These are phyloP conservation scores for Tetracladium maxilliforme DNA, from an alignment of 2,329 filamentous ascomycete species.

Conservation along the genomic window DNA sequence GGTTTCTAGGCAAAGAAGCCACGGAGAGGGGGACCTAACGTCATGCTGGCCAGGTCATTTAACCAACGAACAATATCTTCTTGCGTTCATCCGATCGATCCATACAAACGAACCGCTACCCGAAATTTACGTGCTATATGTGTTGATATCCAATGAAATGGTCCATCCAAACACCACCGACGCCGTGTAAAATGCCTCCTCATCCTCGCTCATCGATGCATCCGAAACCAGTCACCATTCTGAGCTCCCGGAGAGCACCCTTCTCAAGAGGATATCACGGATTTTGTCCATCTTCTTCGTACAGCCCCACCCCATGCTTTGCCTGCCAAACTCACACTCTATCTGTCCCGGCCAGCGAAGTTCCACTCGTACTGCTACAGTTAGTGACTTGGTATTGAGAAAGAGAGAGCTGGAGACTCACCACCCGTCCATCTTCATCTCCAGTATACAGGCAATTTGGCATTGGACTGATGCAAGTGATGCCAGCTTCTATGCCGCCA, in stretches of 20 bases:
- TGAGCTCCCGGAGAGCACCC: too few species aligned
- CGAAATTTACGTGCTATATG: too few species aligned
- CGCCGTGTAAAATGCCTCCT: too few species aligned
- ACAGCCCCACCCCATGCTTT: conserved; percentile 1
- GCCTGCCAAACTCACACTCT: conserved; percentile 1
- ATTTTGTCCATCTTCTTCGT: too few species aligned
- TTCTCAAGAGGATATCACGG: too few species aligned
- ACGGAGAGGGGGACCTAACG: neutral
- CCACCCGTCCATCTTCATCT: conserved; percentile 84
- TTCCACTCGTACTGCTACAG: conserved; percentile 43
- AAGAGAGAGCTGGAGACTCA: too few species aligned
- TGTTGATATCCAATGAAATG: too few species aligned
- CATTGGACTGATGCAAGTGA: conserved; percentile 78
- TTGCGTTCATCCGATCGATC: conserved; percentile 2
- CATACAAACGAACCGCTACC: too few species aligned
- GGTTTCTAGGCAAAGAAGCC: conserved; percentile 1
- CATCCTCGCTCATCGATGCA: too few species aligned
- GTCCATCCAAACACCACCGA: too few species aligned
- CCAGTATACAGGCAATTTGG: conserved; percentile 79
- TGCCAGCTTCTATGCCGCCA: conserved; percentile 40
- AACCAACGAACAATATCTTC: neutral
- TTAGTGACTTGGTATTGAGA: conserved; percentile 6
- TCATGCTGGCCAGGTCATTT: conserved; percentile 1
- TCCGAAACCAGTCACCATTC: too few species aligned
- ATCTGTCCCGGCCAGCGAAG: conserved; percentile 5